A percentile compares a stretch with the other conserved stretches of the same genome.
Evolutionary conservation across 2,329 filamentous ascomycete genomes (phyloP).

Genomic region (Beauveria australis): DNA sequence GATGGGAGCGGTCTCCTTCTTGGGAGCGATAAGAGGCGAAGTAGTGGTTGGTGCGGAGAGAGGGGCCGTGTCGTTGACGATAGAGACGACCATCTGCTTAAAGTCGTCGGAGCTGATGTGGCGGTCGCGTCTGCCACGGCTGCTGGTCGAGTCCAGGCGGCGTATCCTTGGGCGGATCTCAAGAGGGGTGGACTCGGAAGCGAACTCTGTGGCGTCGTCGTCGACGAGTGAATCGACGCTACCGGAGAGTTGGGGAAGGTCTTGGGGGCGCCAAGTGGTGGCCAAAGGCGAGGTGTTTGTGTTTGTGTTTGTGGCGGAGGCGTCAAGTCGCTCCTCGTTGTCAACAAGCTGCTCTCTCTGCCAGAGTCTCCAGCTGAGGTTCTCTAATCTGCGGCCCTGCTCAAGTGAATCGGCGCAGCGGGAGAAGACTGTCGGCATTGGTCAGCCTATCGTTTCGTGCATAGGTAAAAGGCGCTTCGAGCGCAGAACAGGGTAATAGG

Average conservation of each 20-base stretch:
- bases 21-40: constrained; percentile 27
- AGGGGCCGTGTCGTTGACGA: constrained; percentile 75
- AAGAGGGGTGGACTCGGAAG: constrained; percentile 44
- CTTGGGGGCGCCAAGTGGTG: constrained; percentile 33
- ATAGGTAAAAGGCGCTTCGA: background rate
- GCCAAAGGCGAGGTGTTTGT: constrained; percentile 41
- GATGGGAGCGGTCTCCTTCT: constrained; percentile 35
- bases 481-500: background rate
- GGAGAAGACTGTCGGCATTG: constrained; percentile 64
- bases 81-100: constrained; percentile 88
- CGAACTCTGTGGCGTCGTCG: constrained; percentile 56
- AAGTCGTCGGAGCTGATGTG: constrained; percentile 90
- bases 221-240: constrained; percentile 72
- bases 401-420: constrained; percentile 91
- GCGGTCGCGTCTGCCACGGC: constrained; percentile 68
- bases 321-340: constrained; percentile 56
- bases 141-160: constrained; percentile 63
- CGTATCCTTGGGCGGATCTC: constrained; percentile 61
- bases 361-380: constrained; percentile 94
- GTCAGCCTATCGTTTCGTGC: constrained; percentile 22
- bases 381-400: constrained; percentile 85
- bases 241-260: constrained; percentile 64
- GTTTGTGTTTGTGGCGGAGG: constrained; percentile 29
- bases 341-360: constrained; percentile 74
- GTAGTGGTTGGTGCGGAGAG: constrained; percentile 33